Evolutionary conservation across 192 early-diverging fungal genomes (phyloP).

Genomic region (Coemansia reversa): DNA sequence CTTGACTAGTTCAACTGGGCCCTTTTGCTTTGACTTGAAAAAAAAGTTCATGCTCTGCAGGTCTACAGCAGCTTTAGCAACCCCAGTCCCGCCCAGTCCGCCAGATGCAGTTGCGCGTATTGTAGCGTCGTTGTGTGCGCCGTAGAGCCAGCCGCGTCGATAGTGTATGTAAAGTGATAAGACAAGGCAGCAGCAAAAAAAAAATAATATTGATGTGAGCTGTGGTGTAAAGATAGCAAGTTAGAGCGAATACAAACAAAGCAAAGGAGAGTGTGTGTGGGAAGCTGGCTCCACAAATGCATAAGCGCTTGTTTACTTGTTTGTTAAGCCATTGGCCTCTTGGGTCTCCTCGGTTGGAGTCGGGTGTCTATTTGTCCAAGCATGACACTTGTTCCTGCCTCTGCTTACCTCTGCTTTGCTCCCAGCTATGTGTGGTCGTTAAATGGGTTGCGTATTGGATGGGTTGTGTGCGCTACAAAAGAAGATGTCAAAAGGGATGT

Average conservation of each 20-base stretch:
- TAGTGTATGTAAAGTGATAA: background rate
- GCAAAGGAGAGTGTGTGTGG: background rate
- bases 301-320: too few species aligned
- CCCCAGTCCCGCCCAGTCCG: background rate
- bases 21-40: conserved; percentile 80
- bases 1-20: conserved; percentile 86
- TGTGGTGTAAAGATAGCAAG: background rate
- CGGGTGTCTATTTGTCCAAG: too few species aligned
- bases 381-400: too few species aligned
- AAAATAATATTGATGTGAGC: background rate
- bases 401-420: too few species aligned
- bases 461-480: too few species aligned
- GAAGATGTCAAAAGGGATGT: too few species aligned
- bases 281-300: too few species aligned
- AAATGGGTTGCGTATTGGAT: too few species aligned
- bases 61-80: conserved; percentile 5
- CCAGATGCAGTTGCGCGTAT: too few species aligned
- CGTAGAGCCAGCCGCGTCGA: background rate
- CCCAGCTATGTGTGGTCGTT: too few species aligned
- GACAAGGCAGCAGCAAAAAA: background rate
- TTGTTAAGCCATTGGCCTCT: too few species aligned
- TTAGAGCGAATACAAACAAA: background rate
- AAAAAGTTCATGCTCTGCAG: conserved; percentile 64
- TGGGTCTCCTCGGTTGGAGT: too few species aligned
- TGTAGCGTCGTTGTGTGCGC: background rate